Conservation (phyloP, 345 rosid species). For the Pseudoturritis turrita region DNA sequence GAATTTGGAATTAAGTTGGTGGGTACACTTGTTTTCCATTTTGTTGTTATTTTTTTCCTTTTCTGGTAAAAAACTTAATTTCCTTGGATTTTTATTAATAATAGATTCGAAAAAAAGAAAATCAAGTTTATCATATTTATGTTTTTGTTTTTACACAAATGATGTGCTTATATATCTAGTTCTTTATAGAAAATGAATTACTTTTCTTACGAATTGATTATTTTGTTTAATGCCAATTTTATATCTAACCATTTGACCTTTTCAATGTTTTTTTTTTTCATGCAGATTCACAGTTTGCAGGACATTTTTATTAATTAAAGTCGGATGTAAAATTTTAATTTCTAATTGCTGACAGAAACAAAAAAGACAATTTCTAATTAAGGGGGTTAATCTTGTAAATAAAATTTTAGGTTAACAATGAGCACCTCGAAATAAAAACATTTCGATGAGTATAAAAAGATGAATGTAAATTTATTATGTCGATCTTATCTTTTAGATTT, state of each 20-base stretch:
- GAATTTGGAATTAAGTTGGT: slow-evolving; percentile 30
- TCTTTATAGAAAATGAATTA: neutral
- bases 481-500: neutral
- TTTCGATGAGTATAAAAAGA: neutral
- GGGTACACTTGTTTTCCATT: slow-evolving; percentile 31
- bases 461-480: neutral
- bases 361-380: neutral
- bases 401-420: neutral
- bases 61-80: slow-evolving; percentile 12
- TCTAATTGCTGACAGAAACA: too few relatives aligned
- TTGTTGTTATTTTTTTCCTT: slow-evolving; percentile 13
- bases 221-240: neutral
- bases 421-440: neutral
- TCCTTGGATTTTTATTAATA: slow-evolving; percentile 23
- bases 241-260: neutral
- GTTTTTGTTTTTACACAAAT: neutral
- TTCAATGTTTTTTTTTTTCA: neutral
- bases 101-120: neutral
- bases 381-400: neutral
- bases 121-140: neutral
- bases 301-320: neutral
- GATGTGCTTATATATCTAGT: neutral
- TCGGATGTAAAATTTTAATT: neutral
- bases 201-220: neutral
- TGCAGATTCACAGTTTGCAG: slow-evolving; percentile 24